These are phyloP conservation scores for Endoconidiophora laricicola DNA, from an alignment of 2,329 filamentous ascomycete genomes.

Conservation along the genomic window DNA sequence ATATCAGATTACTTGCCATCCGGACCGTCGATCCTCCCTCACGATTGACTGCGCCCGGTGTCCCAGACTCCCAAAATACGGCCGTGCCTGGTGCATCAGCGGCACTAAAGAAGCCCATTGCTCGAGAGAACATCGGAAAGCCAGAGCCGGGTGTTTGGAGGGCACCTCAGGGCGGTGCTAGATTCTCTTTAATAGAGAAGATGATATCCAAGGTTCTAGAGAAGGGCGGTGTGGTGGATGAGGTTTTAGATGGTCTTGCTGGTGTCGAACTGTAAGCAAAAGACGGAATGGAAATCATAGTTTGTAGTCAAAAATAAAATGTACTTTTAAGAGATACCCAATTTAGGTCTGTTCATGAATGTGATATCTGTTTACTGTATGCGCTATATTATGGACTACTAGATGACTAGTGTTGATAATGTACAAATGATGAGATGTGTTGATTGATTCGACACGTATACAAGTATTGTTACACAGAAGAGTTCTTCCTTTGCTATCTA, in stretches of 20 bases:
- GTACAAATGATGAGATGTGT: too few species aligned
- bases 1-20: conserved; percentile 48
- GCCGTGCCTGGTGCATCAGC: conserved; percentile 26
- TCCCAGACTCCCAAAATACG: conserved; percentile 46
- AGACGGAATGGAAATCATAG: not conserved
- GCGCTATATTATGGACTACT: not conserved
- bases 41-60: conserved; percentile 52
- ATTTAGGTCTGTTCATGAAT: not conserved
- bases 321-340: conserved; percentile 4
- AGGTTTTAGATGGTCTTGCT: conserved; percentile 69
- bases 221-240: conserved; percentile 58
- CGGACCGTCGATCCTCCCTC: conserved; percentile 62
- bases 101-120: conserved; percentile 26
- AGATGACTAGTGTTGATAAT: not conserved
- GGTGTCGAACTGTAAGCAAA: conserved; percentile 49
- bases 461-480: not conserved
- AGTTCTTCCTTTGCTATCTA: too few species aligned
- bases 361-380: not conserved
- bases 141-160: conserved; percentile 63
- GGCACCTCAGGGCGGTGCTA: conserved; percentile 68
- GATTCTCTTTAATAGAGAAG: conserved; percentile 51
- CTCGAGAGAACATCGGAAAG: conserved; percentile 19
- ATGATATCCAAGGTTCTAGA: conserved; percentile 66
- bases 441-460: too few species aligned
- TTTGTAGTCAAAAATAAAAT: not conserved